Conservation (phyloP, 2,329 filamentous ascomycete genomes). For the Fusarium sp. region DNA sequence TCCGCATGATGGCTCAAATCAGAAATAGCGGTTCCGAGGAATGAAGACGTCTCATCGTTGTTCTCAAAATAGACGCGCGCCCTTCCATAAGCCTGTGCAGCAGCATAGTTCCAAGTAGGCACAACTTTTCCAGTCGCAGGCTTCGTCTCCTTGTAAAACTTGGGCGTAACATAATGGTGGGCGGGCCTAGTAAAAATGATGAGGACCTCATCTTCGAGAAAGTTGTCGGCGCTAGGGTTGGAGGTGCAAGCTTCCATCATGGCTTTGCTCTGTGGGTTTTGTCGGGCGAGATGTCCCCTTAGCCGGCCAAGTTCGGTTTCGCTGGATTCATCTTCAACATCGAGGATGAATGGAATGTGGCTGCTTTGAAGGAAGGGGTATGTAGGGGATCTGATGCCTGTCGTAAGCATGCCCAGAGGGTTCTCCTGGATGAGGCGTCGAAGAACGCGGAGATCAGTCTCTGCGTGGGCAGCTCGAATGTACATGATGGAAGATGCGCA, state of each 20-base stretch:
- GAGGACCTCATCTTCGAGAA: slow-evolving; percentile 65
- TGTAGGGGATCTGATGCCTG: slow-evolving; percentile 63
- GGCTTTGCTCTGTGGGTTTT: slow-evolving; percentile 72
- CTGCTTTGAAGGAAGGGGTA: slow-evolving; percentile 66
- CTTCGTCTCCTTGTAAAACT: slow-evolving; percentile 76
- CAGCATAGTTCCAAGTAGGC: slow-evolving; percentile 78
- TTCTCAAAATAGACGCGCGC: slow-evolving; percentile 65
- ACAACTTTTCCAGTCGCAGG: slow-evolving; percentile 73
- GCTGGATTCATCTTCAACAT: slow-evolving; percentile 56
- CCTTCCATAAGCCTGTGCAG: slow-evolving; percentile 72
- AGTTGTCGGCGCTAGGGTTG: slow-evolving; percentile 10
- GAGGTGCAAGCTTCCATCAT: slow-evolving; percentile 60
- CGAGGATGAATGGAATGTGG: slow-evolving; percentile 72
- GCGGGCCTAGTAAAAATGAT: slow-evolving; percentile 71
- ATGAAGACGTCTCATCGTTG: slow-evolving; percentile 54
- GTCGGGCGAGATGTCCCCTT: slow-evolving; percentile 70
- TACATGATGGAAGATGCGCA: slow-evolving; percentile 18
- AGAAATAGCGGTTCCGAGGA: slow-evolving; percentile 62
- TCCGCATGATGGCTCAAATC: slow-evolving; percentile 66
- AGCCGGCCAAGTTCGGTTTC: slow-evolving; percentile 56
- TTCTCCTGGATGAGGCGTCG: slow-evolving; percentile 68
- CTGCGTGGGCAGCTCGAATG: slow-evolving; percentile 57
- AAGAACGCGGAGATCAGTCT: slow-evolving; percentile 60
- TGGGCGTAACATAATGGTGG: slow-evolving; percentile 75
- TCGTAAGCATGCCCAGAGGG: slow-evolving; percentile 72